Evolutionary conservation across 192 early-diverging fungal genomes (phyloP).

Genomic region (Borealophlyctis nickersoniae): DNA sequence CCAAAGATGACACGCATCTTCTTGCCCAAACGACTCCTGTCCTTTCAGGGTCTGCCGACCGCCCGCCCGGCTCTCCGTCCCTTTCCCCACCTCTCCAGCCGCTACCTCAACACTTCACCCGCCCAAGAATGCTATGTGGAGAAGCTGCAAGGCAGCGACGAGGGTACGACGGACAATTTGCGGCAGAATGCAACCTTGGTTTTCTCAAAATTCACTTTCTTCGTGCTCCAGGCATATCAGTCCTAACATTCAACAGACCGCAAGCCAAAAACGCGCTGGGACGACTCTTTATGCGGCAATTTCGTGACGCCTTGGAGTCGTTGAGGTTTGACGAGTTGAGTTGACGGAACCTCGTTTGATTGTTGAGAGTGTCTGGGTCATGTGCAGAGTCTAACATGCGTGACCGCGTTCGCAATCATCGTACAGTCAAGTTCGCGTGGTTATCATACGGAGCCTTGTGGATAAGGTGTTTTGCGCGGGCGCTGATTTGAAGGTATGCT

Average conservation of each 20-base stretch:
- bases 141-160: neutral
- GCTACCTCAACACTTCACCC: too few species aligned
- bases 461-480: constrained; percentile 89
- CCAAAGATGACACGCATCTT: too few species aligned
- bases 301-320: constrained; percentile 61
- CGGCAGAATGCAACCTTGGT: neutral
- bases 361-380: neutral
- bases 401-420: neutral
- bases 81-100: too few species aligned
- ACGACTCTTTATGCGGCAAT: constrained; percentile 65
- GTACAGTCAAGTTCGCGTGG: constrained; percentile 63
- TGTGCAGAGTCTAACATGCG: neutral
- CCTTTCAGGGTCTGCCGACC: too few species aligned
- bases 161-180: neutral
- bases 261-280: constrained; percentile 89
- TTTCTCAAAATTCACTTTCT: neutral
- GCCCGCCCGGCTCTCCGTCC: too few species aligned
- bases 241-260: constrained; percentile 81
- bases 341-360: too few species aligned
- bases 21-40: too few species aligned
- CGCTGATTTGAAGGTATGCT: constrained; percentile 82
- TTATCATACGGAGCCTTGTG: constrained; percentile 77
- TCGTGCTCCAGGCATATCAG: constrained; percentile 62
- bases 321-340: constrained; percentile 66
- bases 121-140: constrained; percentile 6